phyloP scores from a whole-genome alignment of 257 asterid genomes.

The Solanum bukasovii region DNA sequence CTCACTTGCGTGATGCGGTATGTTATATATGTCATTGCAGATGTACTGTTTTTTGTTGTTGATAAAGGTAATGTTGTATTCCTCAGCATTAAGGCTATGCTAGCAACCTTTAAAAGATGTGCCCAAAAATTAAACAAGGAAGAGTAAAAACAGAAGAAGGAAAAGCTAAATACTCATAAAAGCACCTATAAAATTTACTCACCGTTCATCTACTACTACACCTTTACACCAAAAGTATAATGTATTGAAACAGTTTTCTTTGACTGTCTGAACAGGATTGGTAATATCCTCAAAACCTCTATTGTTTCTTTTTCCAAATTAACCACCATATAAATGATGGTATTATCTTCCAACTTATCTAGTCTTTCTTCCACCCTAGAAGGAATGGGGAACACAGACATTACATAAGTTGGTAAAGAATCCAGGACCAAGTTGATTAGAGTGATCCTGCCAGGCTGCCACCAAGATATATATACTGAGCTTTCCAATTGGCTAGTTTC shows the following conservation, averaged over 20 bases:
- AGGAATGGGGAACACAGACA: not conserved
- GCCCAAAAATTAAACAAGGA: not conserved
- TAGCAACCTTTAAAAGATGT: not conserved
- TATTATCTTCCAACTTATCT: not conserved
- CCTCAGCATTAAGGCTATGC: not conserved
- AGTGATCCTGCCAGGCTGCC: not conserved
- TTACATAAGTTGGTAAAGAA: not conserved
- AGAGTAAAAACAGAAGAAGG: not conserved
- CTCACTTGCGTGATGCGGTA: slow-evolving; percentile 98
- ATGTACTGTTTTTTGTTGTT: not conserved
- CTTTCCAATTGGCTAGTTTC: not conserved
- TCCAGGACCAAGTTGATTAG: not conserved
- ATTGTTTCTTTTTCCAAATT: not conserved
- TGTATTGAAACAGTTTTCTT: not conserved
- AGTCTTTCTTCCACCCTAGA: not conserved
- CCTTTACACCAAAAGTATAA: not conserved
- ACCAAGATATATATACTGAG: not conserved
- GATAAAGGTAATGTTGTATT: not conserved
- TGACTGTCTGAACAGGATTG: not conserved
- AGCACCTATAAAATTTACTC: not conserved
- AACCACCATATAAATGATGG: not conserved
- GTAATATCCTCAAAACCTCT: not conserved
- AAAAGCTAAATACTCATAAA: not conserved
- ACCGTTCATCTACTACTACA: not conserved
- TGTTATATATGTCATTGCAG: slow-evolving; percentile 9